phyloP scores from a whole-genome alignment of 345 rosid species.

The Bruguiera parviflora region DNA sequence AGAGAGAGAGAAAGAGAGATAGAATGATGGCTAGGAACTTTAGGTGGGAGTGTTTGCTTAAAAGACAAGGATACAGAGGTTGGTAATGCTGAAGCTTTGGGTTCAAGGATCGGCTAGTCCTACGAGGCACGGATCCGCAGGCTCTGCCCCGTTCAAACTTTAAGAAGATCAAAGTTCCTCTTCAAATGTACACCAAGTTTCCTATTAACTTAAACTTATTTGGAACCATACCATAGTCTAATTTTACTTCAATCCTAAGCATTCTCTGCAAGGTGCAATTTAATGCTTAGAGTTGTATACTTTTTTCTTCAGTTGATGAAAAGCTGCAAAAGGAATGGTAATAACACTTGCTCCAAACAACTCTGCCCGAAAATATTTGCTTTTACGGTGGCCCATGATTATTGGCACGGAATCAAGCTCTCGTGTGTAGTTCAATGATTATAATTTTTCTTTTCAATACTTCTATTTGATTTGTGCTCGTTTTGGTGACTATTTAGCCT shows the following conservation, averaged over 20 bases:
- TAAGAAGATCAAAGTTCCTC: neutral
- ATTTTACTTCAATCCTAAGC: slow-evolving; percentile 32
- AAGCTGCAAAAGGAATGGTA: slow-evolving; percentile 1
- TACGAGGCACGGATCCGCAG: slow-evolving; percentile 2
- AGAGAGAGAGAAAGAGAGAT: slow-evolving; percentile 14
- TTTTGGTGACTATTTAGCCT: too few species aligned
- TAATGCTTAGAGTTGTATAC: neutral
- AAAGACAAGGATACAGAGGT: slow-evolving; percentile 67
- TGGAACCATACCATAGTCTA: slow-evolving; percentile 6
- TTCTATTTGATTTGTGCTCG: too few species aligned
- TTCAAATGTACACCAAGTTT: slow-evolving; percentile 9
- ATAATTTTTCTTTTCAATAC: too few species aligned
- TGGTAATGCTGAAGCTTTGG: slow-evolving; percentile 62
- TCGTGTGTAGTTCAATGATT: too few species aligned
- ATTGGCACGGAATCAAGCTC: too few species aligned
- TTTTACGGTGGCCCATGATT: too few species aligned
- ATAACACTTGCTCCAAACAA: neutral
- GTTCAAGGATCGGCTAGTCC: slow-evolving; percentile 49
- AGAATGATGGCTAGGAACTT: slow-evolving; percentile 29
- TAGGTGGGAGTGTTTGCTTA: slow-evolving; percentile 57
- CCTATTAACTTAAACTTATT: slow-evolving; percentile 17
- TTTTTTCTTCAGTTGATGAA: slow-evolving; percentile 3
- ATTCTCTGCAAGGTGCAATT: slow-evolving; percentile 12
- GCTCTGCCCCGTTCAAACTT: slow-evolving; percentile 13
- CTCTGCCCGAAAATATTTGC: too few species aligned